These are phyloP conservation scores for Tulasnella sp. DNA, from an alignment of 768 basidiomycete genomes.

Conservation along the genomic window DNA sequence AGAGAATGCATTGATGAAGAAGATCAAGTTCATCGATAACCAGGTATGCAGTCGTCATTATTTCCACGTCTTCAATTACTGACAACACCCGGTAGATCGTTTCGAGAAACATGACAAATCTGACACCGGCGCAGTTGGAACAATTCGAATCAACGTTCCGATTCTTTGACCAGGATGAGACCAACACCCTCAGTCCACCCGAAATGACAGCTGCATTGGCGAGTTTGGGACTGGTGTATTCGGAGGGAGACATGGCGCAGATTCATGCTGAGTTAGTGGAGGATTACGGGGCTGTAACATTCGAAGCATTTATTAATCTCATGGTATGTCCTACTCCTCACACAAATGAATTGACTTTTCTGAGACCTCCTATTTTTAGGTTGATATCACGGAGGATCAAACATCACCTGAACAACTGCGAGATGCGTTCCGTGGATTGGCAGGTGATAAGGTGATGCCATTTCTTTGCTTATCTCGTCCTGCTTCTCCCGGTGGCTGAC, in stretches of 20 bases:
- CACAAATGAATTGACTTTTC: slow-evolving; percentile 12
- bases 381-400: slow-evolving; percentile 92
- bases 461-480: background rate
- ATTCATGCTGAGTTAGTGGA: slow-evolving; percentile 68
- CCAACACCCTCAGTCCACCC: slow-evolving; percentile 69
- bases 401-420: slow-evolving; percentile 84
- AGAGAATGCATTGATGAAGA: slow-evolving; percentile 67
- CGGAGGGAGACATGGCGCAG: slow-evolving; percentile 75
- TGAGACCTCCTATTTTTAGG: slow-evolving; percentile 35
- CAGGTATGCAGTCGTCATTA: slow-evolving; percentile 39
- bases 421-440: slow-evolving; percentile 86
- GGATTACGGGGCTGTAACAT: slow-evolving; percentile 80
- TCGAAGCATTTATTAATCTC: slow-evolving; percentile 88
- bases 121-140: slow-evolving; percentile 90
- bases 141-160: slow-evolving; percentile 96
- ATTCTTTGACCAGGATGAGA: slow-evolving; percentile 89
- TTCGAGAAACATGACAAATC: slow-evolving; percentile 82
- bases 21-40: slow-evolving; percentile 93
- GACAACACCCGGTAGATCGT: slow-evolving; percentile 50
- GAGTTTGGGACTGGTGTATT: slow-evolving; percentile 86
- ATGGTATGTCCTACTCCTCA: too few relatives aligned
- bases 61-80: background rate
- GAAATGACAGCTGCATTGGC: slow-evolving; percentile 93
- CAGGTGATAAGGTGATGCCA: slow-evolving; percentile 63
- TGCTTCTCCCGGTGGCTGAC: background rate